Percentiles rank a stretch among this genome's conserved stretches.
phyloP scores from a whole-genome alignment of 106 monocot species.

The Narthecium ossifragum region DNA sequence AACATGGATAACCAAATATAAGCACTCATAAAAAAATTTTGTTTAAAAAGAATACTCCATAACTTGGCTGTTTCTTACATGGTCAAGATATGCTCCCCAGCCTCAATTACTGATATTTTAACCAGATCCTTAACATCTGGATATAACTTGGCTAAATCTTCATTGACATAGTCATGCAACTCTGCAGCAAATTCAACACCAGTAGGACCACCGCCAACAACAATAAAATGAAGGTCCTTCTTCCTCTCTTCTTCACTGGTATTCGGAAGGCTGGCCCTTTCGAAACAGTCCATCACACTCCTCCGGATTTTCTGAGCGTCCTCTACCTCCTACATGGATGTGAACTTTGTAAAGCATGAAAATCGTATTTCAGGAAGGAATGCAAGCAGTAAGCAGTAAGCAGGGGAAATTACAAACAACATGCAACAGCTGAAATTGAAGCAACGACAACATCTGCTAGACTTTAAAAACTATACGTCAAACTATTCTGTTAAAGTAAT shows the following conservation, averaged over 20 bases:
- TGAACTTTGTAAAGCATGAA: not conserved
- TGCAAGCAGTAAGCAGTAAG: no score
- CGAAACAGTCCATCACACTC: conserved; percentile 79
- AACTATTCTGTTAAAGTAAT: no score
- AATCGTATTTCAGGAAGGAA: not conserved
- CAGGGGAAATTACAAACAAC: not conserved
- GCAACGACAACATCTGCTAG: not conserved
- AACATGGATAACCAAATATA: no score
- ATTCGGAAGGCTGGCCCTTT: conserved; percentile 64
- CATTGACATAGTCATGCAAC: conserved; percentile 74
- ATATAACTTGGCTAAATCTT: conserved; percentile 72
- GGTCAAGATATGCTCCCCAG: conserved; percentile 75
- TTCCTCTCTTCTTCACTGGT: conserved; percentile 63
- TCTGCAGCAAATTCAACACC: conserved; percentile 91
- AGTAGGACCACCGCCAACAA: conserved; percentile 91
- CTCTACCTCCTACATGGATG: conserved; percentile 64
- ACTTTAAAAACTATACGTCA: no score
- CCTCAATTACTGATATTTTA: conserved; percentile 80
- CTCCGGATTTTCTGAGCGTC: conserved; percentile 79
- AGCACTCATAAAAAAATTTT: no score
- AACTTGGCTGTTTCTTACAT: no score
- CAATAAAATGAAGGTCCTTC: conserved; percentile 69
- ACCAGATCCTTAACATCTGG: conserved; percentile 49
- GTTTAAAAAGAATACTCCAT: no score
- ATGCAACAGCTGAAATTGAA: no score